Percentiles rank a stretch among this genome's conserved stretches.
Evolutionary conservation across 768 basidiomycete species (phyloP).

Genomic region (Kwoniella dendrophila): DNA sequence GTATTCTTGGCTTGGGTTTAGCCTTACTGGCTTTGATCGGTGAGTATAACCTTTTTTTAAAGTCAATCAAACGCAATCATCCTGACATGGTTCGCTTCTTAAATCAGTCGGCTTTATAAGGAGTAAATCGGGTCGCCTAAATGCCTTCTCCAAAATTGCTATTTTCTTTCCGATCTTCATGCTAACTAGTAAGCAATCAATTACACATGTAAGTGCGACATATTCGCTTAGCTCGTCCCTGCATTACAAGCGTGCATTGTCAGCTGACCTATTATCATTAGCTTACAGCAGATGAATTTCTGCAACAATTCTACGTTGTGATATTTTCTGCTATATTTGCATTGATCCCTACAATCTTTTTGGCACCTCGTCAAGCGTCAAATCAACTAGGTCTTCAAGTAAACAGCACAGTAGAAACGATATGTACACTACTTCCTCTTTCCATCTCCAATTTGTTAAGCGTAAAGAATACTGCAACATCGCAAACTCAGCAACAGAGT

Average conservation of each 20-base stretch:
- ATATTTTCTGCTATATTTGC: conserved; percentile 43
- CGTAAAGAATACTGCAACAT: conserved; percentile 1
- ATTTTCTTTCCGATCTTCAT: conserved; percentile 49
- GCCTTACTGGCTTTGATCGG: conserved; percentile 39
- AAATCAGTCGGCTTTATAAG: conserved; percentile 38
- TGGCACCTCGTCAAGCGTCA: conserved; percentile 27
- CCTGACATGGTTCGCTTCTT: too few species aligned
- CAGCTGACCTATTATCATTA: conserved; percentile 8
- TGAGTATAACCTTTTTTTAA: conserved; percentile 5
- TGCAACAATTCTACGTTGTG: conserved; percentile 38
- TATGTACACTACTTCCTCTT: conserved; percentile 30
- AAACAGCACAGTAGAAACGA: conserved; percentile 18
- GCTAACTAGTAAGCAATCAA: conserved; percentile 31
- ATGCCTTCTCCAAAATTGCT: conserved; percentile 35
- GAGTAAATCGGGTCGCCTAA: conserved; percentile 33
- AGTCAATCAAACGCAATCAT: too few species aligned
- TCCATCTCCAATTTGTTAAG: conserved; percentile 28
- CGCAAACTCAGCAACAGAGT: not conserved
- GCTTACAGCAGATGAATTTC: conserved; percentile 29
- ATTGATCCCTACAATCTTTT: conserved; percentile 29
- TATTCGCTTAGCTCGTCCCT: too few species aligned
- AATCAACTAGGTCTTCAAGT: conserved; percentile 29
- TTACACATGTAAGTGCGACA: conserved; percentile 28
- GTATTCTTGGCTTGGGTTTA: conserved; percentile 37
- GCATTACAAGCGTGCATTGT: too few species aligned